A percentile compares a stretch with the other conserved stretches of the same genome.
phyloP scores from a whole-genome alignment of 371 early-diverging fungal genomes.

The Syncephalastrum sp. region DNA sequence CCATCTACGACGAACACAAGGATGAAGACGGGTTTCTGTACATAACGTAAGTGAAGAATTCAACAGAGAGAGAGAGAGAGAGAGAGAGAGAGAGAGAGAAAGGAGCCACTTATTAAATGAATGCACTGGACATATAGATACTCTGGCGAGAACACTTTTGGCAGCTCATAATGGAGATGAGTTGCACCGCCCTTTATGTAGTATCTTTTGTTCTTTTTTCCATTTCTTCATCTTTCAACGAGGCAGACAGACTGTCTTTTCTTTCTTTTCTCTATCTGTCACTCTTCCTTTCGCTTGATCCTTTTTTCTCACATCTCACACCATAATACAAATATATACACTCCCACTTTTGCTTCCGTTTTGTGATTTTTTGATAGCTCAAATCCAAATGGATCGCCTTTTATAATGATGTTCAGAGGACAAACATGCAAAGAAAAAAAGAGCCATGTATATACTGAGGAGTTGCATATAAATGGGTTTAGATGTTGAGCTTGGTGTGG shows the following conservation, averaged over 20 bases:
- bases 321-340: neutral
- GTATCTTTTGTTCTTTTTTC: constrained; percentile 3
- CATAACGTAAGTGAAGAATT: constrained; percentile 60
- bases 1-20: constrained; percentile 93
- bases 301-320: neutral
- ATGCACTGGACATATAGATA: constrained; percentile 35
- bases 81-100: too few species aligned
- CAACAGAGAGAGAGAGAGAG: too few species aligned
- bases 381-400: too few species aligned
- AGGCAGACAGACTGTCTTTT: neutral
- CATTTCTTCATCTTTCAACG: constrained; percentile 3
- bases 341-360: neutral
- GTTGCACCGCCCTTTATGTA: neutral
- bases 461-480: constrained; percentile 29
- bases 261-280: constrained; percentile 2
- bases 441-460: too few species aligned
- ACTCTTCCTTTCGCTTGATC: constrained; percentile 1
- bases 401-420: too few species aligned
- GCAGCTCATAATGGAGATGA: constrained; percentile 21
- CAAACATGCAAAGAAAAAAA: too few species aligned
- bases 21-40: constrained; percentile 97
- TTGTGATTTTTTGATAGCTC: neutral
- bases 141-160: constrained; percentile 88
- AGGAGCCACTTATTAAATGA: neutral
- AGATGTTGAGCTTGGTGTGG: constrained; percentile 96